Conservation (phyloP, 1,139 yeast species). For the Yamadazyma blattariae region DNA sequence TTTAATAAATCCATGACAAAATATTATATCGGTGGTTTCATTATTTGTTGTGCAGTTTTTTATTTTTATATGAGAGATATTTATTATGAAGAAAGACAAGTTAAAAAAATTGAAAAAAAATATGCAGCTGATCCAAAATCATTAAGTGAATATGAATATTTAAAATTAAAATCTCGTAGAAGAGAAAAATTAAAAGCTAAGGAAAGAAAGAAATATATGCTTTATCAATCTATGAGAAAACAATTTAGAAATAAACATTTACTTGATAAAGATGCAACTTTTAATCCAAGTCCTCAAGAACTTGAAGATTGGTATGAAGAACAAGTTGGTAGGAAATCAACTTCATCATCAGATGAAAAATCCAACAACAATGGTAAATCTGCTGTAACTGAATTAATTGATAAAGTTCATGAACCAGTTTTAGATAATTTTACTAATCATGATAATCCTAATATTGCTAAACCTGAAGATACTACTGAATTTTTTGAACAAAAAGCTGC, state of each 20-base stretch:
- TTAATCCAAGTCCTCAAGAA: slow-evolving; percentile 53
- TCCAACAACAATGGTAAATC: too few species aligned
- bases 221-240: slow-evolving; percentile 52
- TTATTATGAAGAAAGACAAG: slow-evolving; percentile 63
- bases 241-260: slow-evolving; percentile 48
- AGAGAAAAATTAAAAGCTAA: slow-evolving; percentile 52
- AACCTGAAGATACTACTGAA: slow-evolving; percentile 77
- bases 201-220: slow-evolving; percentile 51
- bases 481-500: slow-evolving; percentile 79
- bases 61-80: slow-evolving; percentile 66
- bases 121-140: slow-evolving; percentile 35
- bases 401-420: slow-evolving; percentile 4
- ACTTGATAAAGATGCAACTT: slow-evolving; percentile 39
- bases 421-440: slow-evolving; percentile 20
- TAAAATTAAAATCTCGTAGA: slow-evolving; percentile 55
- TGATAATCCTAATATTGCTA: slow-evolving; percentile 46
- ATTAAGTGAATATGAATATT: slow-evolving; percentile 59
- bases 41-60: slow-evolving; percentile 55
- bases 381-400: slow-evolving; percentile 2
- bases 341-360: slow-evolving; percentile 1
- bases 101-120: slow-evolving; percentile 43
- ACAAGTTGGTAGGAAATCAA: slow-evolving; percentile 27
- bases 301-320: slow-evolving; percentile 46
- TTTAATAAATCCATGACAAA: slow-evolving; percentile 40
- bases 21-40: slow-evolving; percentile 58